Evolutionary conservation across 805 yeast species (phyloP), one percentile per base, ranked within the genome.

Genomic region (Cyberlindnera mississippiensis): DNA sequence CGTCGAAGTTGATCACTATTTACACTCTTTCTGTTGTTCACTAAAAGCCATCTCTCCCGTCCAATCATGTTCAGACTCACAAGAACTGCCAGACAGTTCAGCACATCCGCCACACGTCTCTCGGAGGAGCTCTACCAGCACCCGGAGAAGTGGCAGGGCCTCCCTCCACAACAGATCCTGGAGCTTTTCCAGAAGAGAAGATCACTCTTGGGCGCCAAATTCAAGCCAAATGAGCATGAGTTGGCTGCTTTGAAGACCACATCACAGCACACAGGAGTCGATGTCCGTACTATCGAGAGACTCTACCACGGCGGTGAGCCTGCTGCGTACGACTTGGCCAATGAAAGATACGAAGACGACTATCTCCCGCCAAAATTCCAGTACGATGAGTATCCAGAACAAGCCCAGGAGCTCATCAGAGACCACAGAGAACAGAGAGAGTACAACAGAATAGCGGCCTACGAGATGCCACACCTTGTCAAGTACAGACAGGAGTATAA

Each of bases 391-490:
- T 68, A 79, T 48, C 82, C 88, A 19, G 69, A 82, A 4, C 66
- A 68, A 12, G 95, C 93, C 17, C 95, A 83, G 53, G 81, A 83
- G 53, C 74, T 76, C 46, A 74, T 82, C 27, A 76, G 78, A 42
- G 82, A 78, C 50, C 85, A 80, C 55, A 76, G 97, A 57, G 82
- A 78, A 50, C 80, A 77, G 52, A 80, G 95, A 52, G 78, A 84
- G 49, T 79, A 82, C 55, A 82, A 82, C 57, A 75, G 97, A 54
- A 71, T 87, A 33, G 87, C 95, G 10, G 96, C 97, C 0, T 91
- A 83, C 65, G 98, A 91, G 61, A 74, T 91, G 71, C 99, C 99
- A 6, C 74, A 79, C 42, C 71, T 93, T 49, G 80, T 82, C 32
- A 80, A 87, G 61, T 85, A 73, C 60, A 82, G 91, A 52, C 79